Base-by-base conservation (phyloP, 2,329 filamentous ascomycete species). In the Allantophomopsis cytisporea region DNA sequence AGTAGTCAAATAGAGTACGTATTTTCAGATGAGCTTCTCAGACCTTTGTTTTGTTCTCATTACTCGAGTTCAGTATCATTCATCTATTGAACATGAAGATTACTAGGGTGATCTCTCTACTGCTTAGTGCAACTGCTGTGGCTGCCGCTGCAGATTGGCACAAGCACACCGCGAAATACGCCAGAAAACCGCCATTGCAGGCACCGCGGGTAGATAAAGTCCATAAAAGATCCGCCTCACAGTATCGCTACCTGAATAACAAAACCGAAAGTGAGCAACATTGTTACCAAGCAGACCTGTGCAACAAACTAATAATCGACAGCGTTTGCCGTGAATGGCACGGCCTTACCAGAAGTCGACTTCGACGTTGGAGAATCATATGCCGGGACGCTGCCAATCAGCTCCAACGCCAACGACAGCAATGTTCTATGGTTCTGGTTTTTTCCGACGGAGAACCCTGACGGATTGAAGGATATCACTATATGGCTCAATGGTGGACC, bases 401-500 rank as follows among this genome's bases (percentile, higher is more conserved):
- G 66, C 35, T 56, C 55, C 40, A 55, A 50, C 45, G 40, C 58
- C 8, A 65, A 69, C 43, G 62, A 66, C 30, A 59, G 60, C 0
- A 58, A 60, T 13, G 52, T 63, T 46, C 52, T 70, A n/a, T 71
- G 63, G 55, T 71, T 72, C 51, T 71, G 39, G 39, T 41, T 41
- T 16, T 41, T 41, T 23, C 39, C 39, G 3, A 39, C 39, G 2
- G 23, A 15, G 14, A 41, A 41, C 28, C 7, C 17, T 4, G 20
- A 31, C 14, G 36, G 49, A 1, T 50, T 52, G 1, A 54, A 66
- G 23, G 63, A 67, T 38, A 49, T 67, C 15, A 57, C 60, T 0
- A 62, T 69, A 20, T 69, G 56, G 56, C 44, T 61, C 17, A 72
- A 71, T 46, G 68, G 68, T 21, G 68, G 68, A 4, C 68, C 67